Conservation (phyloP, 768 basidiomycete species). For the Agrocybe chaxingu region DNA sequence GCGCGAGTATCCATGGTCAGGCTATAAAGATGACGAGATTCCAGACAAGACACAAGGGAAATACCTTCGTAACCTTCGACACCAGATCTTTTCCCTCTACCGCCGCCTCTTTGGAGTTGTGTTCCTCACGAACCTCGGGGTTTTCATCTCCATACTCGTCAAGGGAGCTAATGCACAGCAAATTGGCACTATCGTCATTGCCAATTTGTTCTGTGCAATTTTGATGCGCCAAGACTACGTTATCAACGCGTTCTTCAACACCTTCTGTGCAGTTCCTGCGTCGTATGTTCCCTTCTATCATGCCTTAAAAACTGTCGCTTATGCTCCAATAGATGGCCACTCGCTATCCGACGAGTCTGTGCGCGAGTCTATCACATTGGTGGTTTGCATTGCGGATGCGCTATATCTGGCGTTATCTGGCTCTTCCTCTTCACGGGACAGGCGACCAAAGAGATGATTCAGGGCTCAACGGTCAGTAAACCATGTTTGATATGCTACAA, state of each 20-base stretch:
- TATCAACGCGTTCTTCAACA: constrained; percentile 53
- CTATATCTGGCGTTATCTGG: constrained; percentile 53
- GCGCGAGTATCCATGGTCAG: constrained; percentile 44
- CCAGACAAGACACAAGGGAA: constrained; percentile 51
- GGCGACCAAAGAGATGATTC: constrained; percentile 46
- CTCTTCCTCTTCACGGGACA: constrained; percentile 45
- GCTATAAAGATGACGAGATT: constrained; percentile 46
- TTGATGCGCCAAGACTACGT: constrained; percentile 56
- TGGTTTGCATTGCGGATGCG: constrained; percentile 59
- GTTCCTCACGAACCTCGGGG: constrained; percentile 51
- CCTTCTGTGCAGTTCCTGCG: constrained; percentile 45
- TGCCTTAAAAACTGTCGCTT: neutral
- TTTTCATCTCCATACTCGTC: constrained; percentile 42
- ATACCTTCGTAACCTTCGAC: constrained; percentile 48
- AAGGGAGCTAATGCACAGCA: constrained; percentile 31
- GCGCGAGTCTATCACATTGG: constrained; percentile 61
- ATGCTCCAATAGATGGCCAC: constrained; percentile 41
- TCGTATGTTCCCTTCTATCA: constrained; percentile 34
- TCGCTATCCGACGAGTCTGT: constrained; percentile 48
- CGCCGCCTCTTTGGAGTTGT: constrained; percentile 57
- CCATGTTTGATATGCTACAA: neutral
- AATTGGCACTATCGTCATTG: constrained; percentile 37
- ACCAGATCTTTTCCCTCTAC: constrained; percentile 54
- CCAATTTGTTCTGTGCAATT: constrained; percentile 47
- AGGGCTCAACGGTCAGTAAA: constrained; percentile 29